Evolutionary conservation across 257 asterid genomes (phyloP), one percentile per base, ranked within the genome.

Genomic region (Coffea eugenioides): DNA sequence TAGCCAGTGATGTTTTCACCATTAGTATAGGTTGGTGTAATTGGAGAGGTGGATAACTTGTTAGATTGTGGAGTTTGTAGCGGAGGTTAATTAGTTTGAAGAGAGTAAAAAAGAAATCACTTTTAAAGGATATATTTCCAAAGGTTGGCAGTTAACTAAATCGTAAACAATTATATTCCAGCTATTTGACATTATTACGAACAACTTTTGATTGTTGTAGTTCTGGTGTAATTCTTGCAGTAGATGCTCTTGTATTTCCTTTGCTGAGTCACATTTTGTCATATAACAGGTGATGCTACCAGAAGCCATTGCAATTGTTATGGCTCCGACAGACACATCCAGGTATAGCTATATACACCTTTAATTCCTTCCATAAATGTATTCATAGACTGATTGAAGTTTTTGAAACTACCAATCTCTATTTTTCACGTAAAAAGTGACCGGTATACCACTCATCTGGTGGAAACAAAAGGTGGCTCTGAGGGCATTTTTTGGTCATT

Each of bases 281-380:
- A 83, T 79, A 57, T 88, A 82, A 39, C 82, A 95, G 99, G 90
- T 95, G 74, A 95, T 93, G 98, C 87, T 95, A 79, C 97, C 98
- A 20, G 99, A 95, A 88, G 97, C 99, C 62, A 77, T 95, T 86
- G 98, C 99, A 43, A 95, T 93, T 79, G 97, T 95, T 83, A 93
- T 95, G 98, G 99, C 99, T 83, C 99, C 99, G 39, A 92, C 95
- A 4, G 99, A 95, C 79, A 78, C 87, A 79, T 72, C 84, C 61
- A 82, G 91, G 89, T 86, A 80, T 23, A 56, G 48, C 48, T 31
- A 11, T 25, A 2, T 78, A 61, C 69, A 57, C 72, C 64, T 59
- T 69, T 71, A 49, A 36, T 15, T 68, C 46, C 31, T 36, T 69
- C 14, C 2, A 56, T 51, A 6, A 34, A 20, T 45, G 13, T 61